Evolutionary conservation across 352 stramenopile genomes (phyloP).

Genomic region (Phytophthora citricola): DNA sequence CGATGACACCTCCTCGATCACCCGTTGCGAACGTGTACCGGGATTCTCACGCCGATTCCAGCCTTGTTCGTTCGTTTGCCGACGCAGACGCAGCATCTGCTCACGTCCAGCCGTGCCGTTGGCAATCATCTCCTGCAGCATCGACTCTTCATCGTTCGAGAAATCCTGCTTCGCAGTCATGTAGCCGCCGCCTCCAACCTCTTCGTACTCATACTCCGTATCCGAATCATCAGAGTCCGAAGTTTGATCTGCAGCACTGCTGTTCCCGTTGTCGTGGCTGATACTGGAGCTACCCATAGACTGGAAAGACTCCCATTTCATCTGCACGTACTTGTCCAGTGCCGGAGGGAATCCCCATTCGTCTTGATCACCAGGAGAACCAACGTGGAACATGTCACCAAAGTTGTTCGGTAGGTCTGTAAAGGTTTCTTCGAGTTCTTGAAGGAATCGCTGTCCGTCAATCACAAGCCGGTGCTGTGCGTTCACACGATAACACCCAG

Average conservation of each 20-base stretch:
- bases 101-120: slow-evolving; percentile 72
- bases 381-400: slow-evolving; percentile 52
- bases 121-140: slow-evolving; percentile 83
- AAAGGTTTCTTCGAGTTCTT: slow-evolving; percentile 73
- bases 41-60: slow-evolving; percentile 67
- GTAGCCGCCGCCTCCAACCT: slow-evolving; percentile 48
- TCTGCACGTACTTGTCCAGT: slow-evolving; percentile 75
- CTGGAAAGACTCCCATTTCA: slow-evolving; percentile 85
- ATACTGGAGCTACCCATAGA: slow-evolving; percentile 18
- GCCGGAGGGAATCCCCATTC: slow-evolving; percentile 69
- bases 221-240: slow-evolving; percentile 69
- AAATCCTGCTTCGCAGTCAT: slow-evolving; percentile 70
- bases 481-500: slow-evolving; percentile 73
- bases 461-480: slow-evolving; percentile 60
- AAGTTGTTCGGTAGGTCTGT: slow-evolving; percentile 66
- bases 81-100: slow-evolving; percentile 71
- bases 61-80: slow-evolving; percentile 65
- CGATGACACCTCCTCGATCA: slow-evolving; percentile 46
- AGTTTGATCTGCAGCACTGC: slow-evolving; percentile 27
- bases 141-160: slow-evolving; percentile 75
- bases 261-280: slow-evolving; percentile 25
- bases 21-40: slow-evolving; percentile 34
- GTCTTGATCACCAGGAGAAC: slow-evolving; percentile 28
- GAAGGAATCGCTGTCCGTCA: slow-evolving; percentile 69
- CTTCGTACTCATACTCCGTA: slow-evolving; percentile 67